Percentiles rank a stretch among this genome's conserved stretches.
Evolutionary conservation across 192 early-diverging fungal species (phyloP).

Genomic region (Allomyces macrogynus): DNA sequence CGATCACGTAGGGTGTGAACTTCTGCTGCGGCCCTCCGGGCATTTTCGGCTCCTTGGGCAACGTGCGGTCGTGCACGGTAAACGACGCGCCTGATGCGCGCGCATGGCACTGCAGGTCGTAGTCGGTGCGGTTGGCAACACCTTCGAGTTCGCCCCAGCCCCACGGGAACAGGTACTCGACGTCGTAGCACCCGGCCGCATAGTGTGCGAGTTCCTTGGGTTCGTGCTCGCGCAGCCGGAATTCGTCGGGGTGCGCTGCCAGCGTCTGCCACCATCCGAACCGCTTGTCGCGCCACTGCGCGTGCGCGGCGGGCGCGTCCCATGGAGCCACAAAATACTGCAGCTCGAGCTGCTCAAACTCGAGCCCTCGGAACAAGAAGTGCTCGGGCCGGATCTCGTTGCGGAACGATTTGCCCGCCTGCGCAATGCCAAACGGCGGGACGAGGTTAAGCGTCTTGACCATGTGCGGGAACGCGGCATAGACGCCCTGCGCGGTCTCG

Average conservation of each 20-base stretch:
- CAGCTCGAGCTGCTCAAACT: conserved; percentile 43
- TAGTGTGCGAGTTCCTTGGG: conserved; percentile 35
- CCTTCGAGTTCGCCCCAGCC: conserved; percentile 43
- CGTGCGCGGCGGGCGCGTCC: conserved; percentile 19
- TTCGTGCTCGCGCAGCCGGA: conserved; percentile 21
- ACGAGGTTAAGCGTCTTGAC: conserved; percentile 23
- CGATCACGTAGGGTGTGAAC: conserved; percentile 32
- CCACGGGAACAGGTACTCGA: conserved; percentile 37
- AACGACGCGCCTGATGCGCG: conserved; percentile 21
- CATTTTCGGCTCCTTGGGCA: conserved; percentile 9
- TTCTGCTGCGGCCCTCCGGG: conserved; percentile 5
- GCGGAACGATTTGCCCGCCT: conserved; percentile 37
- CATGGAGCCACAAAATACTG: conserved; percentile 37
- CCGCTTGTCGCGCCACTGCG: conserved; percentile 14
- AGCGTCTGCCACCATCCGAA: conserved; percentile 22
- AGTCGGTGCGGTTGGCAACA: conserved; percentile 32
- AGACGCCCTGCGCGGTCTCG: conserved; percentile 41
- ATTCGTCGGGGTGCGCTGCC: conserved; percentile 16
- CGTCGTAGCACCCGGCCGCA: conserved; percentile 28
- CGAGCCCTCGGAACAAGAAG: conserved; percentile 38
- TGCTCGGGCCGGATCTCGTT: conserved; percentile 40
- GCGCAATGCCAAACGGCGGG: conserved; percentile 38
- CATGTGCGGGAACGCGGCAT: conserved; percentile 32
- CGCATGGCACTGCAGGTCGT: conserved; percentile 29
- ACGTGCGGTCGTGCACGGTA: conserved; percentile 16